Conservation (phyloP, 2,329 filamentous ascomycete species). For the Proliferodiscus dingleyae region DNA sequence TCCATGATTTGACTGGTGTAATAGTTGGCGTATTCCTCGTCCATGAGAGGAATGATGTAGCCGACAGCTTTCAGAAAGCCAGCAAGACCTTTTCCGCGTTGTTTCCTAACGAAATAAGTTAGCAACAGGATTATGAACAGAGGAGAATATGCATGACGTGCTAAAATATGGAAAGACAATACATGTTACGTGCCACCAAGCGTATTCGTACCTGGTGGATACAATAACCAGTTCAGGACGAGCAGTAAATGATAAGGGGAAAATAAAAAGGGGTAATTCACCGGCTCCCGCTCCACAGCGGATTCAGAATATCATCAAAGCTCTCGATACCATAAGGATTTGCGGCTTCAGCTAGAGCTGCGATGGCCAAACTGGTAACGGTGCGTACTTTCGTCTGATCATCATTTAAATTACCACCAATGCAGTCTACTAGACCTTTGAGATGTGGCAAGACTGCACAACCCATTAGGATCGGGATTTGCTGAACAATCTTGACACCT, state of each 20-base stretch:
- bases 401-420: constrained; percentile 91
- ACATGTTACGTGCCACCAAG: no score
- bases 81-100: constrained; percentile 91
- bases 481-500: constrained; percentile 97
- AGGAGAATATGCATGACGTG: no score
- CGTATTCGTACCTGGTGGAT: no score
- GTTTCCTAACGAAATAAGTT: constrained; percentile 61
- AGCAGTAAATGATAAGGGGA: not conserved
- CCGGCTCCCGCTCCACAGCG: constrained; percentile 78
- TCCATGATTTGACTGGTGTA: constrained; percentile 99
- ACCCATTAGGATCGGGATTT: constrained; percentile 98
- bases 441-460: constrained; percentile 93
- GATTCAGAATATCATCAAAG: constrained; percentile 96
- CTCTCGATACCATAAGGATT: constrained; percentile 99
- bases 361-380: constrained; percentile 90
- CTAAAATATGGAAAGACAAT: no score
- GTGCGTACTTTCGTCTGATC: constrained; percentile 98
- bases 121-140: no score
- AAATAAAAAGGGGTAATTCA: constrained; percentile 1
- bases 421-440: constrained; percentile 94
- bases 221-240: not conserved
- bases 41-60: constrained; percentile 98
- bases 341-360: constrained; percentile 89
- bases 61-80: constrained; percentile 97
- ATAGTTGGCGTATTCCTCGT: constrained; percentile 99